These are phyloP conservation scores for Physcomitrellopsis africana DNA, from an alignment of 225 moss, liverwort and hornwort species.

Conservation along the genomic window DNA sequence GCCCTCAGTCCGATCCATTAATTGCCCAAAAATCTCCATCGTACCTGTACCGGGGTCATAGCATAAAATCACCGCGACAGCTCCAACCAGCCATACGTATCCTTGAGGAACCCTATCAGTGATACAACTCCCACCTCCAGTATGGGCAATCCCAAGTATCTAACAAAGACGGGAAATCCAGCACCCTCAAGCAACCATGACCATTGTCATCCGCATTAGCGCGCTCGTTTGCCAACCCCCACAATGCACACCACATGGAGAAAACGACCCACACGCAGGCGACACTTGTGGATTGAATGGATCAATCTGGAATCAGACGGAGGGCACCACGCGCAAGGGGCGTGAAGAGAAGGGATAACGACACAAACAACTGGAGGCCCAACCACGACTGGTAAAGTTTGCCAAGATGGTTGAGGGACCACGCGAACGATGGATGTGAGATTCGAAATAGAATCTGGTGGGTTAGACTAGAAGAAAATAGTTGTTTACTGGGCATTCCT, in stretches of 20 bases:
- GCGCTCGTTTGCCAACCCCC: slow-evolving; percentile 36
- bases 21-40: too few relatives aligned
- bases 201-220: slow-evolving; percentile 25
- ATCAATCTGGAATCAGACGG: too few relatives aligned
- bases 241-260: neutral
- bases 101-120: too few relatives aligned
- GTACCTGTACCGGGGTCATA: too few relatives aligned
- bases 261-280: too few relatives aligned
- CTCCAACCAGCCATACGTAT: too few relatives aligned
- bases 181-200: neutral
- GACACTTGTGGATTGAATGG: too few relatives aligned
- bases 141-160: neutral
- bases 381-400: neutral
- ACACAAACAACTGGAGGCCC: too few relatives aligned
- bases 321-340: too few relatives aligned
- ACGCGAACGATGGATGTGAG: neutral
- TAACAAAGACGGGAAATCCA: neutral
- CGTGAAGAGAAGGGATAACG: too few relatives aligned
- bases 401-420: neutral
- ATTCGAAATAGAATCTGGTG: slow-evolving; percentile 21
- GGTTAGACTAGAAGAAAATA: neutral
- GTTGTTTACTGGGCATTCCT: neutral
- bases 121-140: too few relatives aligned
- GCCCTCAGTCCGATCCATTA: neutral
- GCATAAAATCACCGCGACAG: too few relatives aligned